Conservation (phyloP, 2,329 filamentous ascomycete genomes). For the Arthroderma sp. region DNA sequence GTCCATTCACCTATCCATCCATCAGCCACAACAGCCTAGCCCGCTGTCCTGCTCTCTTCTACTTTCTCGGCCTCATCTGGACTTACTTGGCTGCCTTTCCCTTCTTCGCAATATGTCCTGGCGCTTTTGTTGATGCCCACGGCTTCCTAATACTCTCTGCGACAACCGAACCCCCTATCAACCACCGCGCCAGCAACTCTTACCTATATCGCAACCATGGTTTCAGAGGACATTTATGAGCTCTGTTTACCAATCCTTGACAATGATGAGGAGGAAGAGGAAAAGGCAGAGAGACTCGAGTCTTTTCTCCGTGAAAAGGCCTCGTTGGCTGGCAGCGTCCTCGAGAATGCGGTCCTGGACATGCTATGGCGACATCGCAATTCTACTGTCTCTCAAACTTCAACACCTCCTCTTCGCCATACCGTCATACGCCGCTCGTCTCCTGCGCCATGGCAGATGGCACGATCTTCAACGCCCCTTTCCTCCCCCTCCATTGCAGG, state of each 20-base stretch:
- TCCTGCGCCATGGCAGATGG: conserved; percentile 80
- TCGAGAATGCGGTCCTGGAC: conserved; percentile 85
- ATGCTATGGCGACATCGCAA: conserved; percentile 57
- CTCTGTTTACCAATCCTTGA: conserved; percentile 79
- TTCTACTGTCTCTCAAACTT: conserved; percentile 43
- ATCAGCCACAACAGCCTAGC: too few relatives aligned
- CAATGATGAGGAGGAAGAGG: conserved; percentile 70
- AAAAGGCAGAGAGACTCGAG: conserved; percentile 85
- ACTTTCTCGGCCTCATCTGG: too few relatives aligned
- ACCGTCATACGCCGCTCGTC: conserved; percentile 82
- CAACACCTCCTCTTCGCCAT: conserved; percentile 74
- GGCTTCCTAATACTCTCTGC: too few relatives aligned
- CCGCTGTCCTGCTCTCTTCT: too few relatives aligned
- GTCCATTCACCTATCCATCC: too few relatives aligned
- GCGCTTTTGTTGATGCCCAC: too few relatives aligned
- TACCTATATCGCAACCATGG: conserved; percentile 45
- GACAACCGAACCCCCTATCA: too few relatives aligned
- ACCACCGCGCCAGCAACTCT: too few relatives aligned
- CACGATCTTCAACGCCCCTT: conserved; percentile 61
- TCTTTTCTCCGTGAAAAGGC: conserved; percentile 71
- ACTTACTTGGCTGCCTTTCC: too few relatives aligned
- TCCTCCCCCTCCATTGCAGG: conserved; percentile 66
- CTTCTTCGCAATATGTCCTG: too few relatives aligned
- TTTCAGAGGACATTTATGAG: conserved; percentile 85
- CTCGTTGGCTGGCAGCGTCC: conserved; percentile 55